Evolutionary conservation across 495 filamentous ascomycete species (phyloP), one percentile per base, ranked within the genome.

Genomic region (Penicillium steckii): DNA sequence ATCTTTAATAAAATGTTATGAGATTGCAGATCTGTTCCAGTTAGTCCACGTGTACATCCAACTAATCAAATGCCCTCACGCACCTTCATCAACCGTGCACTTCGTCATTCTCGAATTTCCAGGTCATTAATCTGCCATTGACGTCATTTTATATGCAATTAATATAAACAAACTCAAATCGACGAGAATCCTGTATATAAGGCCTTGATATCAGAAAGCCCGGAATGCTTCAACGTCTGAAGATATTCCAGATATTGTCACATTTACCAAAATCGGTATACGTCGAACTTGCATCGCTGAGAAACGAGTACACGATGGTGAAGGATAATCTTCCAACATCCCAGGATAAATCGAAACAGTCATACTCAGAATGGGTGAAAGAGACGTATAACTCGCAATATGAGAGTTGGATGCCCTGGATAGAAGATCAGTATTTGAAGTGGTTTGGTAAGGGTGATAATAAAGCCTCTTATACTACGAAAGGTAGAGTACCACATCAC

Each of bases 341-440:
- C 12, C 13, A 41, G 25, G 17, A 21, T 8, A 24, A 43, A 18
- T 10, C 67, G 15, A 59, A 66, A 23, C 66, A 76, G 37, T 57
- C 68, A 4, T 75, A 74, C 56, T 50, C 55, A 6, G 79, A 86
- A 57, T 83, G 80, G 80, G 70, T 73, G 15, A 79, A 76, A 52
- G 64, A 82, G 41, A 74, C 69, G 10, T 87, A 86, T 73, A 80
- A 84, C 64, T 65, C 78, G 9, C 80, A 87, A 59, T 88, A 89
- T 62, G 82, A 88, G 57, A 76, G 73, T 45, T 89, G 85, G 86
- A 80, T 87, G 68, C 85, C 86, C 4, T 90, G 86, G 85, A 74
- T 88, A 29, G 86, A 90, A 57, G 86, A 89, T 65, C 65, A 79
- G 47, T 88, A 86, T 60, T 75, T 90, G 15, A 73, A 70, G 29